Evolutionary conservation across 1,139 yeast species (phyloP).

Genomic region (Magnusiomyces tetraspermus): DNA sequence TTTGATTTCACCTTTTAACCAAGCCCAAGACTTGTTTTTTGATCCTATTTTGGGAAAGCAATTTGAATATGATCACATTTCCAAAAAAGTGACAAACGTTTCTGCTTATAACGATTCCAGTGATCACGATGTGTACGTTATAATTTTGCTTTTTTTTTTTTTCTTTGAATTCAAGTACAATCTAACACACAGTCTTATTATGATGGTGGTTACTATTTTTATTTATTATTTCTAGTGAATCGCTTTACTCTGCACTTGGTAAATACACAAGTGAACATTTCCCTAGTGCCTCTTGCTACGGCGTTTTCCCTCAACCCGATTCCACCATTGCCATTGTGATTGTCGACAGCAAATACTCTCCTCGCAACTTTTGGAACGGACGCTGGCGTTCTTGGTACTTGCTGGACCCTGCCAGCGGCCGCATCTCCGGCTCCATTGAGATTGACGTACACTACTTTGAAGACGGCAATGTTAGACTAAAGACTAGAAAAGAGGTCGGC

Average conservation of each 20-base stretch:
- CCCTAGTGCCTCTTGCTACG: constrained; percentile 38
- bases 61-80: constrained; percentile 55
- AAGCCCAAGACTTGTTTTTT: constrained; percentile 37
- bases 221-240: constrained; percentile 5
- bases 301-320: constrained; percentile 45
- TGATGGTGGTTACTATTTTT: constrained; percentile 3
- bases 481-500: constrained; percentile 40
- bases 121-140: constrained; percentile 13
- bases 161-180: too few relatives aligned
- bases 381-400: constrained; percentile 70
- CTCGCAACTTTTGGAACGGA: constrained; percentile 80
- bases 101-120: constrained; percentile 10
- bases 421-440: constrained; percentile 45
- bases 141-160: constrained; percentile 3
- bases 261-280: constrained; percentile 38
- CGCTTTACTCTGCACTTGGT: constrained; percentile 26
- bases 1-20: constrained; percentile 41
- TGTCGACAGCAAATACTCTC: constrained; percentile 65
- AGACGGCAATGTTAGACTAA: constrained; percentile 87
- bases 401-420: constrained; percentile 29
- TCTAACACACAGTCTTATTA: not conserved
- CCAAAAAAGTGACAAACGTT: constrained; percentile 18
- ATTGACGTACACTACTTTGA: constrained; percentile 88
- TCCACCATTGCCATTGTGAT: constrained; percentile 44
- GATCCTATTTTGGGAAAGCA: constrained; percentile 41